A percentile compares a stretch with the other conserved stretches of the same genome.
phyloP scores from a whole-genome alignment of 148 eudicot species.

The Spergularia bocconei region DNA sequence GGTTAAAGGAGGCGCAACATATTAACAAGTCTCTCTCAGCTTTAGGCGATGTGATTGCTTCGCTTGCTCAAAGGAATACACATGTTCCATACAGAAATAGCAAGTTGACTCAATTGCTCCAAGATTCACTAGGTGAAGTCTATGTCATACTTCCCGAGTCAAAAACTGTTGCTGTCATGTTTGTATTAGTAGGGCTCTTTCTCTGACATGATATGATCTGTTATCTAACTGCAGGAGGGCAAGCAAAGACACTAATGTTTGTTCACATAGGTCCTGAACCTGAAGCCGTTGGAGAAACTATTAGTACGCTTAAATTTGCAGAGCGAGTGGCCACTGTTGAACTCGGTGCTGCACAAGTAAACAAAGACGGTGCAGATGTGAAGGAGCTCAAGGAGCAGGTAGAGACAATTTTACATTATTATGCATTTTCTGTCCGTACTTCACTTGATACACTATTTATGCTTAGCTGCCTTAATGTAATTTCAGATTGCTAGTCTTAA shows the following conservation, averaged over 20 bases:
- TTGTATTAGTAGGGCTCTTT: too few species aligned
- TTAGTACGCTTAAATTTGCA: slow-evolving; percentile 96
- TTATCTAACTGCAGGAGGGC: slow-evolving; percentile 61
- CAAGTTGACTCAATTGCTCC: slow-evolving; percentile 92
- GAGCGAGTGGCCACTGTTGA: slow-evolving; percentile 97
- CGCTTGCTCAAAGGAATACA: slow-evolving; percentile 87
- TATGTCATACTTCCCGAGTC: not conserved
- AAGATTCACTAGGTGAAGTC: slow-evolving; percentile 88
- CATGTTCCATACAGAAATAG: slow-evolving; percentile 96
- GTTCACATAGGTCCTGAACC: slow-evolving; percentile 96
- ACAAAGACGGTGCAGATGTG: slow-evolving; percentile 77
- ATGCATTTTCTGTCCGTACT: slow-evolving; percentile 2
- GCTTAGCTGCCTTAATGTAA: slow-evolving; percentile 12
- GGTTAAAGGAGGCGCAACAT: slow-evolving; percentile 96
- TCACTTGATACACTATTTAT: slow-evolving; percentile 5
- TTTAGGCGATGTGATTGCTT: slow-evolving; percentile 92
- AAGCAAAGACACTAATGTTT: slow-evolving; percentile 99
- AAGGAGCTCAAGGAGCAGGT: slow-evolving; percentile 98
- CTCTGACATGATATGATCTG: slow-evolving; percentile 8
- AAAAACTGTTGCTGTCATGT: not conserved
- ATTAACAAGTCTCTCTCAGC: slow-evolving; percentile 95
- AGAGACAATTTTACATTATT: not conserved
- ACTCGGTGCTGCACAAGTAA: slow-evolving; percentile 93
- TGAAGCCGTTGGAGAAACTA: slow-evolving; percentile 85
- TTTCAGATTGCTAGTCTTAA: slow-evolving; percentile 81